These are phyloP conservation scores for Globisporangium solare DNA, from an alignment of 352 stramenopile genomes.

Conservation along the genomic window DNA sequence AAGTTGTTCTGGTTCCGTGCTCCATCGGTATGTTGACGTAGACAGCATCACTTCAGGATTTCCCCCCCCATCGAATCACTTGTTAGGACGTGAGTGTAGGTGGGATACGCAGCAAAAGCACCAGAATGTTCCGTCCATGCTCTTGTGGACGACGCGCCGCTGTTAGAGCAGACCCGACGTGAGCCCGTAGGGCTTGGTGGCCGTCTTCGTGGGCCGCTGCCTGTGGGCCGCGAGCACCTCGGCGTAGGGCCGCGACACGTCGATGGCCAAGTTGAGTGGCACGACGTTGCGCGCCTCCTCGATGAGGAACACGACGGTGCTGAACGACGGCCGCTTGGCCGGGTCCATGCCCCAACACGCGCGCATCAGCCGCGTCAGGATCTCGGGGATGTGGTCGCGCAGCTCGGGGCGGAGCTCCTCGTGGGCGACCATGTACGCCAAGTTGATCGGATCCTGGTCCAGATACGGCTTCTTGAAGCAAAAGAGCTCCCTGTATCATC, in stretches of 20 bases:
- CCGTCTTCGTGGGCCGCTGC: constrained; percentile 24
- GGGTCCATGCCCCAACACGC: constrained; percentile 60
- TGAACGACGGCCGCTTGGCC: constrained; percentile 51
- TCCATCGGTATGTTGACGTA: background rate
- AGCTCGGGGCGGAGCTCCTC: constrained; percentile 65
- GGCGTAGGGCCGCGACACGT: constrained; percentile 43
- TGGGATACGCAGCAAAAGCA: background rate
- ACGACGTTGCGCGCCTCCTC: constrained; percentile 57
- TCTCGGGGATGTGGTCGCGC: constrained; percentile 58
- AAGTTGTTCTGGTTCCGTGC: background rate
- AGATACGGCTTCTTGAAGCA: constrained; percentile 83
- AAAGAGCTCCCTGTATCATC: constrained; percentile 69
- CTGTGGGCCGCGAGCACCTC: constrained; percentile 28
- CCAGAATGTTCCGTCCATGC: background rate
- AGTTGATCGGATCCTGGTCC: constrained; percentile 72
- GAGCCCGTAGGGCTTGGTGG: constrained; percentile 47
- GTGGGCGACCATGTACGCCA: constrained; percentile 73
- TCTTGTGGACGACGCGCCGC: too few species aligned
- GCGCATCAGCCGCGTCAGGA: constrained; percentile 63
- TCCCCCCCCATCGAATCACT: background rate
- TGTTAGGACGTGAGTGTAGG: too few species aligned
- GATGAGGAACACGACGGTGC: constrained; percentile 48
- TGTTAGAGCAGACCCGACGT: constrained; percentile 45
- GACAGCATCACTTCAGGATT: background rate
- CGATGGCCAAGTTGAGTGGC: constrained; percentile 45